Conservation (phyloP, 345 rosid species). For the Moricandia moricandioides region DNA sequence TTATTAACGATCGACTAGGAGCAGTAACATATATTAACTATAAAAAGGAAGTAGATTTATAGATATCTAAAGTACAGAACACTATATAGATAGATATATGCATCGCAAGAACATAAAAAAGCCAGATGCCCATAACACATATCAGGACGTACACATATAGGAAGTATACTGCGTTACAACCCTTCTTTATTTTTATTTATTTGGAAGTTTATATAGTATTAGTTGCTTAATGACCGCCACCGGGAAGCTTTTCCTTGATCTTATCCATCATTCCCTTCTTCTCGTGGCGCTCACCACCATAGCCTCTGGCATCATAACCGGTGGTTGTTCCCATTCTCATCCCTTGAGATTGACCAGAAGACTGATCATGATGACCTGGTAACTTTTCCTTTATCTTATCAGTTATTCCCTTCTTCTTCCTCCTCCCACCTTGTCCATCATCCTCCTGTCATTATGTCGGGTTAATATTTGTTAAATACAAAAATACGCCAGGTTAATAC, state of each 20-base stretch:
- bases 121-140: constrained; percentile 14
- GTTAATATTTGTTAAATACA: neutral
- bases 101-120: constrained; percentile 5
- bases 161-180: constrained; percentile 12
- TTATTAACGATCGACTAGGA: neutral
- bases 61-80: neutral
- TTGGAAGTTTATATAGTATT: neutral
- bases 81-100: neutral
- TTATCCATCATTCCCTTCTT: constrained; percentile 66
- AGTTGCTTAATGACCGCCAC: constrained; percentile 30
- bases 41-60: neutral
- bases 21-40: neutral
- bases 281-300: constrained; percentile 41
- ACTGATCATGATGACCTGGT: constrained; percentile 23
- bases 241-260: constrained; percentile 69
- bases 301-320: constrained; percentile 25
- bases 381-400: neutral
- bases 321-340: constrained; percentile 31
- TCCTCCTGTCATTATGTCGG: constrained; percentile 46
- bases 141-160: constrained; percentile 5
- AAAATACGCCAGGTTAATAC: neutral
- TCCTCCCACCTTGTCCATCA: constrained; percentile 70
- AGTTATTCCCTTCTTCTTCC: constrained; percentile 64
- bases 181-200: constrained; percentile 9
- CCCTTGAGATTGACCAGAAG: constrained; percentile 35